Evolutionary conservation across 2,329 filamentous ascomycete species (phyloP).

Genomic region (Ceratocystis eucalypticola): DNA sequence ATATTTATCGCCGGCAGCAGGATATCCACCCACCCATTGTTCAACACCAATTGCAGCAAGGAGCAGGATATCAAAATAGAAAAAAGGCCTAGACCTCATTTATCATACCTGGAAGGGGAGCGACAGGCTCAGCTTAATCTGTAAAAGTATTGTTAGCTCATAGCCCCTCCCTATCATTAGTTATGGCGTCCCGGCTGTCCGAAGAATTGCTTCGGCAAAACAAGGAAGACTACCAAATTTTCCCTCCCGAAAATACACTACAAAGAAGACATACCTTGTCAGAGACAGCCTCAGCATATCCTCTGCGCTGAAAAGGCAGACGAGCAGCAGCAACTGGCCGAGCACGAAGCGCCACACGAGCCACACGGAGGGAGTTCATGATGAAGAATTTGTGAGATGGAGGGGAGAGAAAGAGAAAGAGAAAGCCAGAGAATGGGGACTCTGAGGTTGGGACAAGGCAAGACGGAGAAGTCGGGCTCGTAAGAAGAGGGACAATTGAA

Average conservation of each 20-base stretch:
- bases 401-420: conserved; percentile 18
- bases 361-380: conserved; percentile 93
- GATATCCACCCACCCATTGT: neutral
- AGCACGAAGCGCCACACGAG: conserved; percentile 76
- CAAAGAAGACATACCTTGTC: conserved; percentile 50
- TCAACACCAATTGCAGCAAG: neutral
- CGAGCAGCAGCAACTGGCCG: conserved; percentile 63
- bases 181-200: neutral
- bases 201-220: neutral
- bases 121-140: conserved; percentile 95
- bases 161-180: neutral
- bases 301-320: conserved; percentile 67
- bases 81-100: neutral
- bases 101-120: conserved; percentile 91
- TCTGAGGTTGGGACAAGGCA: conserved; percentile 5
- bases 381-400: conserved; percentile 28
- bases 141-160: conserved; percentile 23
- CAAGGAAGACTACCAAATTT: neutral
- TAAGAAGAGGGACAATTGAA: conserved; percentile 16
- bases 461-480: conserved; percentile 7
- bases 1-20: neutral
- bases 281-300: conserved; percentile 75
- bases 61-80: neutral
- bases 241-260: neutral
- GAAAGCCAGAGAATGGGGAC: conserved; percentile 6